phyloP scores from a whole-genome alignment of 1,139 yeast genomes.

The Magnusiomyces fungicola region DNA sequence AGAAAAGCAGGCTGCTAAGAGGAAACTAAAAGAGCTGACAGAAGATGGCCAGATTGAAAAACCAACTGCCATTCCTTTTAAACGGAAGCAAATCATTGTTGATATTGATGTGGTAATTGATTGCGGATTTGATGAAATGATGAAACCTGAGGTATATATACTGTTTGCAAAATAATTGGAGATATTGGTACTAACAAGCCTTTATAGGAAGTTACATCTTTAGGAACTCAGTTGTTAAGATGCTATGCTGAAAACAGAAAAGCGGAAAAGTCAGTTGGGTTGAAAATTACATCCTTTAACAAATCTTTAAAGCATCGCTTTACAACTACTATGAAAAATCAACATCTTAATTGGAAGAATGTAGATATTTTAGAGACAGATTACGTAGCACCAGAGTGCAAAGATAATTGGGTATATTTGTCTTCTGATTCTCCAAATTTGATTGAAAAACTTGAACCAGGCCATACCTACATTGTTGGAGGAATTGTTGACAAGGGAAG shows the following conservation, averaged over 20 bases:
- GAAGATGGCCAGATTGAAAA: slow-evolving; percentile 3
- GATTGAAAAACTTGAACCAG: slow-evolving; percentile 52
- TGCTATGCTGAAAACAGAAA: slow-evolving; percentile 72
- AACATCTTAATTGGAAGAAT: slow-evolving; percentile 59
- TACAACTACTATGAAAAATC: slow-evolving; percentile 49
- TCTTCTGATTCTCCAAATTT: slow-evolving; percentile 83
- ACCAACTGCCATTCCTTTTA: slow-evolving; percentile 7
- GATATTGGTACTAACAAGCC: not conserved
- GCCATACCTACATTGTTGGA: slow-evolving; percentile 77
- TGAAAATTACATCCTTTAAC: slow-evolving; percentile 59
- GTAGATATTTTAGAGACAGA: slow-evolving; percentile 47
- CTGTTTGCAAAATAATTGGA: too few relatives aligned
- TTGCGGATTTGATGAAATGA: slow-evolving; percentile 83
- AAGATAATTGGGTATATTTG: slow-evolving; percentile 51
- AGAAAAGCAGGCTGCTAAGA: slow-evolving; percentile 27
- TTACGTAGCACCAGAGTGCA: slow-evolving; percentile 27
- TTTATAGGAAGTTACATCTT: slow-evolving; percentile 57
- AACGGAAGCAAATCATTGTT: slow-evolving; percentile 13
- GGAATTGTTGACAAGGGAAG: slow-evolving; percentile 96
- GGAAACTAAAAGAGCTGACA: slow-evolving; percentile 27
- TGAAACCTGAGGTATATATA: slow-evolving; percentile 46
- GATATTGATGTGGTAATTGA: slow-evolving; percentile 57
- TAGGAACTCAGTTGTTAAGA: slow-evolving; percentile 74
- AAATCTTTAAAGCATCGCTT: slow-evolving; percentile 61
- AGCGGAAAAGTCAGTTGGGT: slow-evolving; percentile 51